phyloP scores from a whole-genome alignment of 2,329 filamentous ascomycete genomes.

The Phialophora macrospora region DNA sequence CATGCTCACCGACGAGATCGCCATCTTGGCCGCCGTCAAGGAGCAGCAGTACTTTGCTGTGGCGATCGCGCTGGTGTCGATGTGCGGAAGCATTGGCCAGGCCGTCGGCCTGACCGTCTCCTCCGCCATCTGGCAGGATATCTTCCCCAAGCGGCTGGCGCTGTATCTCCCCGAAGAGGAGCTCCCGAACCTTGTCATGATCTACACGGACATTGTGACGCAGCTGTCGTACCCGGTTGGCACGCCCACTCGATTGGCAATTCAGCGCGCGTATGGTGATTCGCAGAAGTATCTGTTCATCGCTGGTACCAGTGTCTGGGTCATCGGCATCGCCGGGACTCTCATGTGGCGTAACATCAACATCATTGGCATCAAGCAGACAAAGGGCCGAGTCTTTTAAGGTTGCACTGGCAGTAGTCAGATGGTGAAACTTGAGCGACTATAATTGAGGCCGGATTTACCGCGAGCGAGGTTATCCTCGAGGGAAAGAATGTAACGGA shows the following conservation, averaged over 20 bases:
- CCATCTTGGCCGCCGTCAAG: constrained; percentile 53
- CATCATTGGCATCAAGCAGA: constrained; percentile 52
- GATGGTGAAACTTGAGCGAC: no score
- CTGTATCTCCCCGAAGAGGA: constrained; percentile 35
- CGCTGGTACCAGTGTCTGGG: constrained; percentile 53
- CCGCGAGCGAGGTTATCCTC: no score
- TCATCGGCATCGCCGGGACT: constrained; percentile 50
- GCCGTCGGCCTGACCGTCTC: constrained; percentile 60
- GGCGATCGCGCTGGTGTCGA: constrained; percentile 22
- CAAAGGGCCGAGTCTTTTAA: constrained; percentile 55
- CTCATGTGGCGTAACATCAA: constrained; percentile 56
- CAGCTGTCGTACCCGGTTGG: constrained; percentile 47
- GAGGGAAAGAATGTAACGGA: no score
- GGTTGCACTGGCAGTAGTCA: background rate
- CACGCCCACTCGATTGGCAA: constrained; percentile 48
- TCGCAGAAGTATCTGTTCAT: constrained; percentile 55
- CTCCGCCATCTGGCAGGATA: constrained; percentile 62
- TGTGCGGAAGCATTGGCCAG: constrained; percentile 59
- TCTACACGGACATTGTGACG: constrained; percentile 34
- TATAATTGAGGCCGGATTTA: no score
- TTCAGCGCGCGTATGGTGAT: constrained; percentile 53
- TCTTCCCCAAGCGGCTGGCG: constrained; percentile 49
- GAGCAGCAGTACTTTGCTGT: background rate
- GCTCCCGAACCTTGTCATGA: constrained; percentile 29
- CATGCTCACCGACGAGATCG: constrained; percentile 59